Evolutionary conservation across 2,329 filamentous ascomycete species (phyloP).

Genomic region (Nothopassalora personata): DNA sequence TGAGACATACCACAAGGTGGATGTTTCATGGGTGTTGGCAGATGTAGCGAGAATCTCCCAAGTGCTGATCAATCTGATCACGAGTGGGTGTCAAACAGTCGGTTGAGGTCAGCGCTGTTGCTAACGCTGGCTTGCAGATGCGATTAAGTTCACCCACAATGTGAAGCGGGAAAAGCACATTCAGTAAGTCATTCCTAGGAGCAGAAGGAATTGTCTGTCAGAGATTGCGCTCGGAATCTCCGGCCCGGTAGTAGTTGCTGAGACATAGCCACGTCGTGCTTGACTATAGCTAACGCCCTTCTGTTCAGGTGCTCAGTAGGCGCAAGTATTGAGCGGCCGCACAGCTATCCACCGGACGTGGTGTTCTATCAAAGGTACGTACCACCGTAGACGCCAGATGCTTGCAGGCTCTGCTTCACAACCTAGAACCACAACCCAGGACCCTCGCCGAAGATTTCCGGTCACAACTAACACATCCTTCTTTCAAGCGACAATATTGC

Average conservation of each 20-base stretch:
- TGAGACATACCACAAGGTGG: conserved; percentile 21
- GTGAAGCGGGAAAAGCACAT: conserved; percentile 23
- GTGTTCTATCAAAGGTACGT: conserved; percentile 36
- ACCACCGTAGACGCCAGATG: too few species aligned
- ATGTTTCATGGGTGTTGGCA: conserved; percentile 24
- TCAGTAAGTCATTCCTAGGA: not conserved
- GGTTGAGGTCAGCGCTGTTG: not conserved
- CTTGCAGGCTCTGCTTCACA: too few species aligned
- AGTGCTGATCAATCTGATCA: conserved; percentile 29
- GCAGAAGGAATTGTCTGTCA: too few species aligned
- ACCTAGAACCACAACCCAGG: too few species aligned
- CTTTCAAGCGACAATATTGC: conserved; percentile 27
- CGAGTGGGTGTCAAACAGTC: conserved; percentile 8
- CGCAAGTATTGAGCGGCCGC: conserved; percentile 31
- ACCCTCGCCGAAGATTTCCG: too few species aligned
- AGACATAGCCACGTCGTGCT: too few species aligned
- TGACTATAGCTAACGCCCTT: too few species aligned
- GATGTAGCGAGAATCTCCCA: conserved; percentile 29
- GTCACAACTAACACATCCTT: too few species aligned
- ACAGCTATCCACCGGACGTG: conserved; percentile 41
- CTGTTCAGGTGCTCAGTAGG: conserved; percentile 17
- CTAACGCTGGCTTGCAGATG: conserved; percentile 16
- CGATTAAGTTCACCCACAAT: conserved; percentile 32
- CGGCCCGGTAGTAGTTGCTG: too few species aligned
- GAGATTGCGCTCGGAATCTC: too few species aligned